A percentile compares a stretch with the other conserved stretches of the same genome.
Evolutionary conservation across 176 grass and related monocot species (phyloP).

Genomic region (Luzula sylvatica): DNA sequence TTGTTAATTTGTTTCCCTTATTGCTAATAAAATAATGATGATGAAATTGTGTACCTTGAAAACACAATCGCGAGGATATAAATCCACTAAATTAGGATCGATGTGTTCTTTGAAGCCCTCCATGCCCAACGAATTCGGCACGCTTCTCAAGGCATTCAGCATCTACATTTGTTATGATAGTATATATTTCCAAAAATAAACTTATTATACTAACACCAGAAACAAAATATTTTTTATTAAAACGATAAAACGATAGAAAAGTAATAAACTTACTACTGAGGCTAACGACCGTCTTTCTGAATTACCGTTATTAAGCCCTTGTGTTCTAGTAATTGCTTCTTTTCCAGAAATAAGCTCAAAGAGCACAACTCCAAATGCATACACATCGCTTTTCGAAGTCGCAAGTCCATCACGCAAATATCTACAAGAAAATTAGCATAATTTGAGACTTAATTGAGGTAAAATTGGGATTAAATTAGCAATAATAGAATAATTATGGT

Average conservation of each 20-base stretch:
- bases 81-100: slow-evolving; percentile 66
- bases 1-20: not conserved
- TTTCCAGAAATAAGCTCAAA: slow-evolving; percentile 96
- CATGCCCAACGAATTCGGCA: slow-evolving; percentile 40
- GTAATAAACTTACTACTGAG: slow-evolving; percentile 74
- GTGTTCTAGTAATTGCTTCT: slow-evolving; percentile 81
- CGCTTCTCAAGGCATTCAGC: slow-evolving; percentile 65
- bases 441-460: not conserved
- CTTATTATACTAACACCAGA: not conserved
- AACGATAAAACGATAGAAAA: not conserved
- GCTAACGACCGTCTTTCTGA: slow-evolving; percentile 85
- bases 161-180: slow-evolving; percentile 44
- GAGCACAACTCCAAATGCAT: slow-evolving; percentile 94
- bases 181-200: slow-evolving; percentile 11
- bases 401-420: slow-evolving; percentile 86
- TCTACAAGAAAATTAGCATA: slow-evolving; percentile 33
- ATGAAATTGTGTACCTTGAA: slow-evolving; percentile 52
- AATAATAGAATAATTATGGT: not conserved
- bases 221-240: slow-evolving; percentile 13
- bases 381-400: slow-evolving; percentile 91
- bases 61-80: slow-evolving; percentile 84
- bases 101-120: slow-evolving; percentile 56
- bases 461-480: not conserved
- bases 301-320: slow-evolving; percentile 34
- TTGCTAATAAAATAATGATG: not conserved